A percentile compares a stretch with the other conserved stretches of the same genome.
Evolutionary conservation across 2,329 filamentous ascomycete genomes (phyloP).

Genomic region (Sporothrix inflata): DNA sequence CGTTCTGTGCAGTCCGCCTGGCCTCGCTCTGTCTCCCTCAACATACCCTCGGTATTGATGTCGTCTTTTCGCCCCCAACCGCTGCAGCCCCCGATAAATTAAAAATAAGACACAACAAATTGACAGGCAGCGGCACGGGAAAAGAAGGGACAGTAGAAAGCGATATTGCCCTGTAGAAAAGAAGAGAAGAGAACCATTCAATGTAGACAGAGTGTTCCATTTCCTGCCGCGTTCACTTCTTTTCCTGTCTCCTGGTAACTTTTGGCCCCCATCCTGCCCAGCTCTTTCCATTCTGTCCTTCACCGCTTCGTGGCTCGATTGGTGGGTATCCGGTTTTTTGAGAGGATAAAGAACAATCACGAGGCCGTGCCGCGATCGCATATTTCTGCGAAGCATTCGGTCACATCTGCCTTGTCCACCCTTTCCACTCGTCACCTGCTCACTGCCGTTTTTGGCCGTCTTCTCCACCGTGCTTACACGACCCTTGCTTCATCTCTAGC

Average conservation of each 20-base stretch:
- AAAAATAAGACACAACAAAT: background rate
- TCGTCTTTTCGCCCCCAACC: constrained; percentile 1
- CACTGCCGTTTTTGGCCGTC: background rate
- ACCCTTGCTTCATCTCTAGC: background rate
- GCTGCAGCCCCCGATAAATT: background rate
- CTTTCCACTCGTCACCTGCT: background rate
- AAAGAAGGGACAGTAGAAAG: background rate
- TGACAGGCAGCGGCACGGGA: background rate
- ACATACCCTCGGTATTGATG: background rate
- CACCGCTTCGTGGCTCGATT: background rate
- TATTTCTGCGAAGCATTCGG: background rate
- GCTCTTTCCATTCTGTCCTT: background rate
- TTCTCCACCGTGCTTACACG: background rate
- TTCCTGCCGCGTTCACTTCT: constrained; percentile 1
- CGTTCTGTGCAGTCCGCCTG: background rate
- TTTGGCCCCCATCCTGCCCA: constrained; percentile 8
- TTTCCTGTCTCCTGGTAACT: constrained; percentile 4
- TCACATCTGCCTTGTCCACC: background rate
- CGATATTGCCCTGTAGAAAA: background rate
- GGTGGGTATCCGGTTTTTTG: background rate
- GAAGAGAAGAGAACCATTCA: background rate
- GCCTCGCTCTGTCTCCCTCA: background rate
- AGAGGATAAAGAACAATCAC: background rate
- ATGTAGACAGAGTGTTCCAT: background rate
- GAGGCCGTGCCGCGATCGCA: background rate